Percentiles rank a stretch among this genome's conserved stretches.
These are phyloP conservation scores for Suhomyces wounanorum DNA, from an alignment of 1,139 yeast species.

Conservation along the genomic window DNA sequence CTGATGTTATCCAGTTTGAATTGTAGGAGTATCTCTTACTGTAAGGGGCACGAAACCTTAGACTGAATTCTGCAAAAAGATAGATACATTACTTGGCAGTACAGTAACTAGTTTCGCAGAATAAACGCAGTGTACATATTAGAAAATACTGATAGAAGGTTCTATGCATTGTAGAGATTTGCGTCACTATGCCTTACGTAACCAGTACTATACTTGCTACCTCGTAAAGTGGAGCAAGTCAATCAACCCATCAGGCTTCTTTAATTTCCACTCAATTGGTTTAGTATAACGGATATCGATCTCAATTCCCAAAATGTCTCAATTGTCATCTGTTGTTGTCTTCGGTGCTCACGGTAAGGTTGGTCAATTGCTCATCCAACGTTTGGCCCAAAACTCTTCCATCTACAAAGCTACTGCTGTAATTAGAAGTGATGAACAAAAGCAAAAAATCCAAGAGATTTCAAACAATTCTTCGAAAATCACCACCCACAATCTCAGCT, in stretches of 20 bases:
- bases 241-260: neutral
- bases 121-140: no score
- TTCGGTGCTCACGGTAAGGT: slow-evolving; percentile 68
- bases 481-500: slow-evolving; percentile 38
- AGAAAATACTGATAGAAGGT: no score
- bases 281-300: no score
- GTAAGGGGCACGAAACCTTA: neutral
- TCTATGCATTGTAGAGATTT: no score
- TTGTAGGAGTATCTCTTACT: neutral
- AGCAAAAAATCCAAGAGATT: slow-evolving; percentile 31
- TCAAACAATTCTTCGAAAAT: slow-evolving; percentile 35
- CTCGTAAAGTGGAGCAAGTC: neutral
- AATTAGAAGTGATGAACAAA: slow-evolving; percentile 51
- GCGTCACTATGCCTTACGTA: no score
- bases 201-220: no score
- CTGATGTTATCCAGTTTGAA: neutral
- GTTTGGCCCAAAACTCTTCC: slow-evolving; percentile 26
- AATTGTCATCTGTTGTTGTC: slow-evolving; percentile 22
- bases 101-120: no score
- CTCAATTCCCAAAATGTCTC: slow-evolving; percentile 7
- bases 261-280: neutral
- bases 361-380: slow-evolving; percentile 41
- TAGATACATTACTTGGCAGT: no score
- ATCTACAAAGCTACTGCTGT: slow-evolving; percentile 50
- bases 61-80: no score